Percentiles rank a stretch among this genome's conserved stretches.
phyloP scores from a whole-genome alignment of 2,329 filamentous ascomycete genomes.

The Graphium sp. region DNA sequence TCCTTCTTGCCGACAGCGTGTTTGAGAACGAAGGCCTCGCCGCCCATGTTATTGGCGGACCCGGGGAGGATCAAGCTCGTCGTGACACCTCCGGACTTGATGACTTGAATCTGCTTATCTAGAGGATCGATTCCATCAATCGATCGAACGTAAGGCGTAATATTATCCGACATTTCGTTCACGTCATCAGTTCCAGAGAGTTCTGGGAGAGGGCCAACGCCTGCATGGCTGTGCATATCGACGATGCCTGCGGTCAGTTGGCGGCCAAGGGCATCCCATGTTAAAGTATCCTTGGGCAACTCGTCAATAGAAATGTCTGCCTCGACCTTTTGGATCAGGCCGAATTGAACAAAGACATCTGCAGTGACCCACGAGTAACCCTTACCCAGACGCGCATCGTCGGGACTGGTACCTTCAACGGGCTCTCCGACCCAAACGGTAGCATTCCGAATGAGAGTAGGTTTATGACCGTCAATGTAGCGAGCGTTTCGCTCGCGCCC shows the following conservation, averaged over 20 bases:
- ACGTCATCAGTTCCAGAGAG: slow-evolving; percentile 37
- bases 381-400: slow-evolving; percentile 37
- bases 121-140: slow-evolving; percentile 48
- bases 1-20: slow-evolving; percentile 43
- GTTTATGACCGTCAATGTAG: slow-evolving; percentile 37
- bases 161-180: slow-evolving; percentile 47
- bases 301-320: slow-evolving; percentile 19
- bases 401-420: slow-evolving; percentile 26
- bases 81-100: slow-evolving; percentile 59
- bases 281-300: slow-evolving; percentile 26
- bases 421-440: slow-evolving; percentile 52
- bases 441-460: slow-evolving; percentile 49
- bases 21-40: slow-evolving; percentile 54
- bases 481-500: slow-evolving; percentile 44
- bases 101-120: slow-evolving; percentile 49
- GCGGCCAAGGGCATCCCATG: slow-evolving; percentile 42
- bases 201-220: slow-evolving; percentile 38
- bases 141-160: slow-evolving; percentile 51
- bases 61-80: slow-evolving; percentile 51
- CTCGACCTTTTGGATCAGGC: slow-evolving; percentile 40
- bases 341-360: slow-evolving; percentile 44
- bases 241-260: slow-evolving; percentile 50
- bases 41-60: slow-evolving; percentile 57
- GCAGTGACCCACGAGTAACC: slow-evolving; percentile 41
- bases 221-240: slow-evolving; percentile 56